These are phyloP conservation scores for Micractinium conductrix DNA, from an alignment of 139 green algal genomes.

Conservation along the genomic window DNA sequence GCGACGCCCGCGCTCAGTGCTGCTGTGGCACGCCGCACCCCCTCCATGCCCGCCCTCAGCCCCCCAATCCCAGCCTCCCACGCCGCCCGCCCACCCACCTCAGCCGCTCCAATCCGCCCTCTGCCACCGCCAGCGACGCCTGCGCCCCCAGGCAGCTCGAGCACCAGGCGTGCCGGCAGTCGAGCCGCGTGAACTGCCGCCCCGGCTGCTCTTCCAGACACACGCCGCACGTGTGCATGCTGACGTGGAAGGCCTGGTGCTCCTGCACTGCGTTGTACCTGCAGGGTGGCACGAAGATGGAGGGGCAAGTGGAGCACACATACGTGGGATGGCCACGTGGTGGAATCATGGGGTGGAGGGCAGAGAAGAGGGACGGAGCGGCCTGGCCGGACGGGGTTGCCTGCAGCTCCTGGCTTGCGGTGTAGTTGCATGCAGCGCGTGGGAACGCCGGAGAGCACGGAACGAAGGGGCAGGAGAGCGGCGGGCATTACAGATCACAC, in stretches of 20 bases:
- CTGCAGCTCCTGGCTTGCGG: constrained; percentile 29
- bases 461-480: too few species aligned
- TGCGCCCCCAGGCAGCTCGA: constrained; percentile 64
- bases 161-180: constrained; percentile 84
- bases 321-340: too few species aligned
- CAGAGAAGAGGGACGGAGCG: too few species aligned
- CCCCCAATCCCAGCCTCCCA: not conserved
- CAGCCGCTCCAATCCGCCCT: constrained; percentile 69
- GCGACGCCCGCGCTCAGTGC: too few species aligned
- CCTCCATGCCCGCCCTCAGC: not conserved
- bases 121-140: constrained; percentile 55
- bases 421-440: constrained; percentile 26
- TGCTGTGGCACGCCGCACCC: too few species aligned
- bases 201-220: constrained; percentile 76
- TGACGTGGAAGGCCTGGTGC: constrained; percentile 34
- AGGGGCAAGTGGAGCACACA: too few species aligned
- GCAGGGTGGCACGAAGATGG: too few species aligned
- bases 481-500: not conserved
- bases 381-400: too few species aligned
- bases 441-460: not conserved
- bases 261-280: constrained; percentile 46
- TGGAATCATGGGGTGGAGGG: too few species aligned
- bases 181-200: constrained; percentile 59
- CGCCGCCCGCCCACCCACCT: not conserved
- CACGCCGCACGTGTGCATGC: constrained; percentile 47